Evolutionary conservation across 352 stramenopile species (phyloP).

Genomic region (Aphanomyces euteiches): DNA sequence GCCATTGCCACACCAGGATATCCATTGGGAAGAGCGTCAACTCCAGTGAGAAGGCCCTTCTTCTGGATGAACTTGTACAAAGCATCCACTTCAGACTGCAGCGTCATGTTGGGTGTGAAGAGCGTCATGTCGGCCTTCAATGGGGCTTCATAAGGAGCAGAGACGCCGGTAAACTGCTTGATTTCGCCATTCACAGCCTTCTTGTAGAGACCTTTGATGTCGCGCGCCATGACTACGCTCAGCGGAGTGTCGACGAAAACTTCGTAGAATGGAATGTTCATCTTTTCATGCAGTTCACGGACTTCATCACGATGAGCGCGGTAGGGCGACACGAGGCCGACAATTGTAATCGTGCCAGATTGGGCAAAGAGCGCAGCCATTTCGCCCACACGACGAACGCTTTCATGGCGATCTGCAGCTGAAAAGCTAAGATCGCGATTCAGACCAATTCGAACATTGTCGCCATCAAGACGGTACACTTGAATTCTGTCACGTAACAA

Average conservation of each 20-base stretch:
- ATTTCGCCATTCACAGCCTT: slow-evolving; percentile 93
- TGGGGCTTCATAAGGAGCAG: slow-evolving; percentile 96
- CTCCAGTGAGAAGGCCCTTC: slow-evolving; percentile 60
- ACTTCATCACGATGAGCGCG: slow-evolving; percentile 91
- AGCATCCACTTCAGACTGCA: slow-evolving; percentile 80
- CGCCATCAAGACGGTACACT: slow-evolving; percentile 96
- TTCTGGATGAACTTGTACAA: slow-evolving; percentile 57
- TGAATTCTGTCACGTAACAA: slow-evolving; percentile 93
- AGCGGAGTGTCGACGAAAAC: slow-evolving; percentile 98
- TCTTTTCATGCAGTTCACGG: slow-evolving; percentile 86
- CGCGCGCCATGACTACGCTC: slow-evolving; percentile 93
- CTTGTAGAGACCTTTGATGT: slow-evolving; percentile 96
- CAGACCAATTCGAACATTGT: slow-evolving; percentile 97
- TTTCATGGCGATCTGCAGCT: slow-evolving; percentile 93
- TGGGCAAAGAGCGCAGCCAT: slow-evolving; percentile 96
- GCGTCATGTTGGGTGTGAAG: slow-evolving; percentile 92
- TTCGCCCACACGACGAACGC: slow-evolving; percentile 95
- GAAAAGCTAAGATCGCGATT: slow-evolving; percentile 97
- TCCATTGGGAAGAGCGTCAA: slow-evolving; percentile 46
- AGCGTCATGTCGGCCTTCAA: slow-evolving; percentile 93
- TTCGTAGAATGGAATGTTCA: slow-evolving; percentile 97
- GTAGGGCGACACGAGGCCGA: slow-evolving; percentile 96
- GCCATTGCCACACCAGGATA: slow-evolving; percentile 80
- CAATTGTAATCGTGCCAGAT: slow-evolving; percentile 95
- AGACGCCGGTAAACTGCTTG: slow-evolving; percentile 98